Conservation (phyloP, 805 yeast genomes). For the Kurtzmaniella cleridarum region DNA sequence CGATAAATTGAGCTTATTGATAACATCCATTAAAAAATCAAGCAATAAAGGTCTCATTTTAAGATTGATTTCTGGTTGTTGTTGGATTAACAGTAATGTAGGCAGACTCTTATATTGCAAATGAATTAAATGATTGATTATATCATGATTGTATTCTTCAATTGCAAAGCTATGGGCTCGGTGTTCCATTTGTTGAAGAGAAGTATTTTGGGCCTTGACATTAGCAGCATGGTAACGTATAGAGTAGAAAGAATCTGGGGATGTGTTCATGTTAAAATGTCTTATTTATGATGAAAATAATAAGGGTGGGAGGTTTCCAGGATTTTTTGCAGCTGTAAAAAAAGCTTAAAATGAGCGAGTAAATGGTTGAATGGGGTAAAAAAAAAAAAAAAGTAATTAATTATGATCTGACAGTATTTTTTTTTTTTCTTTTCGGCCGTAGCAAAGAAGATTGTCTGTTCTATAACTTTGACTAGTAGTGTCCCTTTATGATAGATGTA, state of each 20-base stretch:
- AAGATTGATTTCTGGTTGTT: constrained; percentile 41
- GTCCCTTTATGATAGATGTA: too few species aligned
- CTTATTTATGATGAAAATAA: too few species aligned
- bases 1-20: constrained; percentile 34
- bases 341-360: too few species aligned
- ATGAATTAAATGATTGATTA: constrained; percentile 27
- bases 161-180: constrained; percentile 39
- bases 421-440: too few species aligned
- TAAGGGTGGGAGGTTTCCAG: too few species aligned
- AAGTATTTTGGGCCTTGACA: constrained; percentile 34
- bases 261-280: constrained; percentile 7
- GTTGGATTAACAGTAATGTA: constrained; percentile 33
- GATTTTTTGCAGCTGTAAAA: too few species aligned
- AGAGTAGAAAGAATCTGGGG: constrained; percentile 30
- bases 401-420: too few species aligned
- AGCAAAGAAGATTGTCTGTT: too few species aligned
- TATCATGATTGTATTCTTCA: constrained; percentile 42
- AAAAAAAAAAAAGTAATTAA: too few species aligned
- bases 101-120: constrained; percentile 26
- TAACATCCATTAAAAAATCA: constrained; percentile 41
- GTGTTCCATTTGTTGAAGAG: constrained; percentile 43
- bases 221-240: constrained; percentile 26
- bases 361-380: too few species aligned
- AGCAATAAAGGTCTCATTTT: constrained; percentile 40
- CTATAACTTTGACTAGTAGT: too few species aligned